phyloP scores from a whole-genome alignment of 2,329 filamentous ascomycete species.

The Beauveria asiatica region DNA sequence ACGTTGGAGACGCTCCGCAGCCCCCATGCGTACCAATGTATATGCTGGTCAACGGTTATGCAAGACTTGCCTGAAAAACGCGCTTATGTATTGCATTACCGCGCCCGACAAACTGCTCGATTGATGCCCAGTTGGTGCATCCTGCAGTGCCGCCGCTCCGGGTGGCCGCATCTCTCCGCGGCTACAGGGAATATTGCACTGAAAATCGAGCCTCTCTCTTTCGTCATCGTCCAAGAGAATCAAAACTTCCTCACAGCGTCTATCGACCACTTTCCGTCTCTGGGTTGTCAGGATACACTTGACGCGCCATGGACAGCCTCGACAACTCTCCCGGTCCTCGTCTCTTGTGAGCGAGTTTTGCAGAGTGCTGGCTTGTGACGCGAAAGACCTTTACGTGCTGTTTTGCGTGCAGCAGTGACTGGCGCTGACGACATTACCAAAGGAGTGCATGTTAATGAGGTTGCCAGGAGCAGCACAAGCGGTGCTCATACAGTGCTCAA shows the following conservation, averaged over 20 bases:
- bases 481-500: background rate
- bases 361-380: slow-evolving; percentile 26
- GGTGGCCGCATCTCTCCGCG: background rate
- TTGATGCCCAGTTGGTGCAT: background rate
- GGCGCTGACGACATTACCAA: slow-evolving; percentile 24
- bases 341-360: slow-evolving; percentile 29
- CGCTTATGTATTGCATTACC: background rate
- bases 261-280: too few species aligned
- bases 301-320: background rate
- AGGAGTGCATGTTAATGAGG: background rate
- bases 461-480: background rate
- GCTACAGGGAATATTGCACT: background rate
- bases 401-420: slow-evolving; percentile 38
- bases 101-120: background rate
- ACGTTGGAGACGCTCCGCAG: too few species aligned
- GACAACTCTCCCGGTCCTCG: background rate
- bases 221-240: too few species aligned
- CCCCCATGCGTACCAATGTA: too few species aligned
- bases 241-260: too few species aligned
- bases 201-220: too few species aligned
- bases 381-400: slow-evolving; percentile 25
- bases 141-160: background rate
- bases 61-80: background rate
- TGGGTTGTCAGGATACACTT: too few species aligned
- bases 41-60: too few species aligned